Base-by-base conservation (phyloP, 805 yeast genomes). In the Yamadazyma philogaea region DNA sequence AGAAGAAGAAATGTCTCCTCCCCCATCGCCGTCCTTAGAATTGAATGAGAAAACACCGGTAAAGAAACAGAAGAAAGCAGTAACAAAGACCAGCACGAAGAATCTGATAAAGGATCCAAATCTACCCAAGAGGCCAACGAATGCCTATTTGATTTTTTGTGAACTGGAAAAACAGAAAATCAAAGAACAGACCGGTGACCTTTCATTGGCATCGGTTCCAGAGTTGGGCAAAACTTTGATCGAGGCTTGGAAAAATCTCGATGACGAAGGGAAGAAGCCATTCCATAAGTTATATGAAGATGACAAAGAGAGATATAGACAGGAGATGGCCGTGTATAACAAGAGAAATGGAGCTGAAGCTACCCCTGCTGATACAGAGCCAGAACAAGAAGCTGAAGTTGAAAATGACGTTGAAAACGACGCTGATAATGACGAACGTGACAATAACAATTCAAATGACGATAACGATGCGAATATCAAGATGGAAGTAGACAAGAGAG, bases 71-170 rank as follows among this genome's bases (percentile, higher is more conserved):
- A 42, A 35, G 18, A 37, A 30, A 10, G 27, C 33, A 6, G 36
- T 8, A 15, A 10, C 34, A 7, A 31, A 28, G 11, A 28, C 34
- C 7, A 20, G 39, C 16, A 8, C 30, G 4, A 44, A 42, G 22
- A 33, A 33, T 26, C 45, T 42, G 31, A 41, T 49, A 51, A 78
- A 89, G 53, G 95, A 89, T 60, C 96, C 96, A 7, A 81, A 81
- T 51, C 74, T 84, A 54, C 97, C 96, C 16, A 87, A 85, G 53
- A 74, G 95, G 54, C 96, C 96, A 5, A 83, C 93, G 3, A 90
- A 89, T 61, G 96, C 96, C 4, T 90, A 89, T 56, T 70, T 87
- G 48, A 77, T 87, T 20, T 89, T 84, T 57, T 90, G 96, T 63
- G 97, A 90, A 45, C 66, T 77, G 66, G 95, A 87, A 56, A 86